Conservation (phyloP, 768 basidiomycete species). For the Boletus speciosus region DNA sequence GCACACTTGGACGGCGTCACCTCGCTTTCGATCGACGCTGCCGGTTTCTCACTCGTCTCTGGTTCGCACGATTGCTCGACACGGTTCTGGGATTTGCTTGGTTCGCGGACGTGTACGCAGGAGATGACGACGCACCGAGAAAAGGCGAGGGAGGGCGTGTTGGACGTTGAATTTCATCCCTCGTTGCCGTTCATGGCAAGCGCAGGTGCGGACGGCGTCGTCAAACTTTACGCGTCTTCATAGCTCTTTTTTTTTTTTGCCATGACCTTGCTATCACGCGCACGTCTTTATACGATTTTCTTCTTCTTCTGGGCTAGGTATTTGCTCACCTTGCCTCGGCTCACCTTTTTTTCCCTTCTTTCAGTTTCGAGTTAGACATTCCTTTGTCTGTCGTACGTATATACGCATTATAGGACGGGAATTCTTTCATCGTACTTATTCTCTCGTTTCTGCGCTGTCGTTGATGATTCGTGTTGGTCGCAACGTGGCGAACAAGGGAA, state of each 20-base stretch:
- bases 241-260: slow-evolving; percentile 21
- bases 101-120: slow-evolving; percentile 76
- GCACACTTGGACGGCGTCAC: slow-evolving; percentile 93
- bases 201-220: slow-evolving; percentile 93
- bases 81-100: slow-evolving; percentile 91
- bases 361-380: slow-evolving; percentile 7
- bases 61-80: slow-evolving; percentile 92
- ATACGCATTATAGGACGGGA: slow-evolving; percentile 27
- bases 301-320: background rate
- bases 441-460: background rate
- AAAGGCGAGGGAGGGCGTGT: slow-evolving; percentile 87
- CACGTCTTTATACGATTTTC: slow-evolving; percentile 2
- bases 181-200: slow-evolving; percentile 85
- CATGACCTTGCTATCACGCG: background rate
- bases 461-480: background rate
- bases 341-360: slow-evolving; percentile 4
- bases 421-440: slow-evolving; percentile 15
- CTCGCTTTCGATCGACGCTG: slow-evolving; percentile 81
- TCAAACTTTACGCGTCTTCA: slow-evolving; percentile 88
- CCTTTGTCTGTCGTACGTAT: slow-evolving; percentile 18
- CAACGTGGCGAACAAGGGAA: background rate
- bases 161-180: slow-evolving; percentile 83
- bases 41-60: slow-evolving; percentile 85
- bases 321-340: slow-evolving; percentile 9
- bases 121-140: slow-evolving; percentile 87